phyloP scores from a whole-genome alignment of 345 rosid species.

The Mercurialis annua region DNA sequence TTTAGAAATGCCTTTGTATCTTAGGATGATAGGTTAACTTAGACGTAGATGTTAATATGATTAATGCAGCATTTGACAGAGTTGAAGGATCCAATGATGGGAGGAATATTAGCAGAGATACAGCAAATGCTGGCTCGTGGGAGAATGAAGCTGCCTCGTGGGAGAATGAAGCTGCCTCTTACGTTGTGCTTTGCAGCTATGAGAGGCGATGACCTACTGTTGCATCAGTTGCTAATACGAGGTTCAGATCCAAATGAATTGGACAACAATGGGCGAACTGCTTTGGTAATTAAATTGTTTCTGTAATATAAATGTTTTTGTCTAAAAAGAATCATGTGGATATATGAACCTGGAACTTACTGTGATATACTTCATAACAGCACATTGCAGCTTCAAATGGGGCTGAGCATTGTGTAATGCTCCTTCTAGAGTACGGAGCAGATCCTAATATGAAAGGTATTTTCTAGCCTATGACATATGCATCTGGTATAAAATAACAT shows the following conservation, averaged over 20 bases:
- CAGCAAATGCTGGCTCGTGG: slow-evolving; percentile 78
- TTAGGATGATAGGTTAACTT: too few species aligned
- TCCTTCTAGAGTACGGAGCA: slow-evolving; percentile 72
- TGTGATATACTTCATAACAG: slow-evolving; percentile 36
- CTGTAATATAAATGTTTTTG: background rate
- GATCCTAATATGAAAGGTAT: slow-evolving; percentile 75
- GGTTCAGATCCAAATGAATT: slow-evolving; percentile 66
- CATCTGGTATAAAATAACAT: too few species aligned
- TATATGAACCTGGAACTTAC: slow-evolving; percentile 6
- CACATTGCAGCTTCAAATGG: slow-evolving; percentile 84
- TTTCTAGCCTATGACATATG: background rate
- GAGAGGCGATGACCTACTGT: slow-evolving; percentile 73
- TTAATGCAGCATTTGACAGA: slow-evolving; percentile 71
- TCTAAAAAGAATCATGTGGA: background rate
- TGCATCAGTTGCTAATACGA: slow-evolving; percentile 66
- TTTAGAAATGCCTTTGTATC: background rate
- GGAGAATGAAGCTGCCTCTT: slow-evolving; percentile 80
- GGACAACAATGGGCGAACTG: slow-evolving; percentile 60
- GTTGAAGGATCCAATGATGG: slow-evolving; percentile 49
- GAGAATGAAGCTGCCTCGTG: slow-evolving; percentile 76
- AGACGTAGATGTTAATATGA: background rate
- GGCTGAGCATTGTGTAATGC: slow-evolving; percentile 49
- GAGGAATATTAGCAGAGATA: slow-evolving; percentile 52
- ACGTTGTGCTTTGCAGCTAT: slow-evolving; percentile 72
- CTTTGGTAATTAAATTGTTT: slow-evolving; percentile 39